Conservation (phyloP, 2,329 filamentous ascomycete genomes). For the Phaeosphaeria sp. region DNA sequence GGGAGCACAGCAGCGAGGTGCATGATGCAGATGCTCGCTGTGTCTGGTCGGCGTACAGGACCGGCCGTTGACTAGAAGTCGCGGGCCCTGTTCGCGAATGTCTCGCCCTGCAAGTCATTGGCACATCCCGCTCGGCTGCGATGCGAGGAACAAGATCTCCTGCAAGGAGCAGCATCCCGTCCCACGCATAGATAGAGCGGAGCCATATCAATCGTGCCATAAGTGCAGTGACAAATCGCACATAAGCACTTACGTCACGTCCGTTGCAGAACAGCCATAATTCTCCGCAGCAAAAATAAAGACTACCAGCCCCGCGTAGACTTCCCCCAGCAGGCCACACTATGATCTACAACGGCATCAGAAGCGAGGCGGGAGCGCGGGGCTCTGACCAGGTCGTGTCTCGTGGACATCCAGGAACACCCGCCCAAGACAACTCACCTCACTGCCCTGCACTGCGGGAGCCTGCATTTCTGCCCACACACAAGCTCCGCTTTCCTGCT, state of each 20-base stretch:
- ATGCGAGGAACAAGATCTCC: neutral
- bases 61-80: neutral
- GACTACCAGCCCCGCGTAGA: neutral
- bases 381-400: conserved; percentile 15
- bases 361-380: conserved; percentile 5
- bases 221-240: neutral
- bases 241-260: conserved; percentile 2
- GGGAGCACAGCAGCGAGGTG: conserved; percentile 18
- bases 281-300: neutral
- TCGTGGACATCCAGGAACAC: conserved; percentile 23
- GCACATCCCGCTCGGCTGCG: conserved; percentile 1
- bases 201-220: neutral
- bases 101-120: conserved; percentile 14
- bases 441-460: conserved; percentile 10
- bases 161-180: conserved; percentile 1
- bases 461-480: conserved; percentile 10
- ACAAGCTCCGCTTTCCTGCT: conserved; percentile 15
- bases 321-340: neutral
- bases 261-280: neutral
- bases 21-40: conserved; percentile 7
- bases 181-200: conserved; percentile 1
- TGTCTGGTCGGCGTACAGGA: conserved; percentile 11
- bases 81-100: neutral
- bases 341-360: conserved; percentile 2
- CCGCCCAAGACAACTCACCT: conserved; percentile 18